Base-by-base conservation (phyloP, 352 stramenopile species). In the Pythium plurisporium region DNA sequence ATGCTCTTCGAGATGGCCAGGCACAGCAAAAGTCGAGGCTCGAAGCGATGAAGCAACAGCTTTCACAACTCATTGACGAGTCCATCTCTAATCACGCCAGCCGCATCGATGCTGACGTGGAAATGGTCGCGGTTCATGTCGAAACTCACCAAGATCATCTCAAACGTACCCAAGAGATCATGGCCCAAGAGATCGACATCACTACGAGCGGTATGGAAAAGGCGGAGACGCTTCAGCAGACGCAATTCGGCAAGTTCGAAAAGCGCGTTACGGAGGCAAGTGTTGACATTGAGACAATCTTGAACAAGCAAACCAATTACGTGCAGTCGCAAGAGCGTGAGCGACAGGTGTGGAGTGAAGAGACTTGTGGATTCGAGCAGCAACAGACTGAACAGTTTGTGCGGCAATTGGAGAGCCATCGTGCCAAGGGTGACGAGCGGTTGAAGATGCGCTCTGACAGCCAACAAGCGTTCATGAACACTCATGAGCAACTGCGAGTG, bases 21-120 rank as follows among this genome's bases (percentile, higher is more conserved):
- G 29, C 17, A 0, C 45, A 70, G 20, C 64, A 70, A 42, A 52
- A 52, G 20, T 30, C 50, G 7, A 59, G 55, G 25, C 47, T 66
- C 0, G 57, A 66, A 34, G 46, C 52, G 0, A 70, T 70, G 64
- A 70, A 70, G 41, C 25, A 20, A 25, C 64, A 70, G 26, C 57
- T 66, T 4, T 62, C 46, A 4, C 43, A 62, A 9, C 51, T 65
- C 4, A 65, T 70, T 15, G 55, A 70, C 22, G 26, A 65, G 36
- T 70, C 62, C 9, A 65, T 70, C 27, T 38, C 45, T 1, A 59
- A 30, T 9, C 62, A 70, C 20, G 51, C 50, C 3, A 19, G 46
- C 20, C 55, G 52, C 0, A 58, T 70, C 23, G 62, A 70, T 38
- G 46, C 49, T 3, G 62, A 70, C 29, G 46, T 70, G 22, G 36